These are phyloP conservation scores for Plenodomus biglobosus DNA, from an alignment of 2,329 filamentous ascomycete genomes.

Conservation along the genomic window DNA sequence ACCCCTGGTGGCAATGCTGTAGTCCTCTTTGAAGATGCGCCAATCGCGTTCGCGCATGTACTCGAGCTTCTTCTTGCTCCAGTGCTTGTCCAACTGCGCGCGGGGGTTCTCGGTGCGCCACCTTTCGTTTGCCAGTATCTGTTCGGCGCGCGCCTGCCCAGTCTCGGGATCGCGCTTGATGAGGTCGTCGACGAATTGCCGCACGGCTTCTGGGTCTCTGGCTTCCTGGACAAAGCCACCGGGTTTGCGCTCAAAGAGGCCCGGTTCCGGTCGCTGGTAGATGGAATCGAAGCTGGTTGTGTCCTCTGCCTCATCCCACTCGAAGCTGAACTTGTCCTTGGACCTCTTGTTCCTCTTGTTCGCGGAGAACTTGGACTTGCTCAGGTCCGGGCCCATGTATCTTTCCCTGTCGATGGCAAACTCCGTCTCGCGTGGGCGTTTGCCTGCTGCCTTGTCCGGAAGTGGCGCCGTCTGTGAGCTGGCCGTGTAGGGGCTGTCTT, in stretches of 20 bases:
- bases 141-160: conserved; percentile 72
- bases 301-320: conserved; percentile 94
- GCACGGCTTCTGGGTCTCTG: conserved; percentile 53
- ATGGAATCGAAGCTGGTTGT: conserved; percentile 85
- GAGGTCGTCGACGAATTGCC: conserved; percentile 67
- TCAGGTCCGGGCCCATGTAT: conserved; percentile 90
- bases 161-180: conserved; percentile 74
- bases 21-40: conserved; percentile 99
- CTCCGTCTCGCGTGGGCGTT: no score
- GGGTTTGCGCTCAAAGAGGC: conserved; percentile 68
- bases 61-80: conserved; percentile 87
- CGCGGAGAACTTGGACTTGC: conserved; percentile 84
- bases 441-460: no score
- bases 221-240: conserved; percentile 66
- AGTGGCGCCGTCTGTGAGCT: no score
- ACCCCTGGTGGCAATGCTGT: conserved; percentile 93
- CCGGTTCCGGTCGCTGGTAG: conserved; percentile 69
- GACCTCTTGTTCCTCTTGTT: conserved; percentile 94
- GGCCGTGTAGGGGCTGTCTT: conserved; percentile 51
- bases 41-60: conserved; percentile 98
- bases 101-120: conserved; percentile 72
- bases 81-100: conserved; percentile 84
- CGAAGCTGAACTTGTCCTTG: conserved; percentile 98
- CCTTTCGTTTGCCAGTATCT: conserved; percentile 83
- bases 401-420: no score